phyloP scores from a whole-genome alignment of 345 rosid genomes.

The Firmiana major region DNA sequence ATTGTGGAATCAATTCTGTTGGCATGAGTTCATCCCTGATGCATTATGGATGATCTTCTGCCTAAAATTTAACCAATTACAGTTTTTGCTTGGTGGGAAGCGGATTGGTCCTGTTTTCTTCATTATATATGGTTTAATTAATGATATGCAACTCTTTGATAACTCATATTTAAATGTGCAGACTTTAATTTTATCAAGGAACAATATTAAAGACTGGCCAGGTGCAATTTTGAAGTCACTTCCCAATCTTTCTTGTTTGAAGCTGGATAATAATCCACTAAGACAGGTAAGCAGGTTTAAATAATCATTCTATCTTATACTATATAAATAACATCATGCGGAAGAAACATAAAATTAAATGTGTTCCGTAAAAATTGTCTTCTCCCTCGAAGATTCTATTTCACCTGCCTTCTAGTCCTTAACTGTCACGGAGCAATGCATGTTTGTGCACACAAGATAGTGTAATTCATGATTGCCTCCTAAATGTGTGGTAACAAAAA shows the following conservation, averaged over 20 bases:
- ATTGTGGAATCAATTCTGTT: not conserved
- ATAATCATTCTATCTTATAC: slow-evolving; percentile 1
- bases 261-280: slow-evolving; percentile 75
- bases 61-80: not conserved
- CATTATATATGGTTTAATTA: slow-evolving; percentile 4
- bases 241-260: slow-evolving; percentile 61
- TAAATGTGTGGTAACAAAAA: not conserved
- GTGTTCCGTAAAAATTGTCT: not conserved
- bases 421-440: not conserved
- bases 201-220: slow-evolving; percentile 82
- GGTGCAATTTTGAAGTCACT: slow-evolving; percentile 58
- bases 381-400: not conserved
- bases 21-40: not conserved
- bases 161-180: slow-evolving; percentile 33
- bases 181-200: slow-evolving; percentile 70
- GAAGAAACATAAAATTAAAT: not conserved
- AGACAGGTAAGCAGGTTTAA: slow-evolving; percentile 49
- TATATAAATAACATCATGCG: not conserved
- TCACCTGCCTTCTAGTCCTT: not conserved
- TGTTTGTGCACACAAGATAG: not conserved
- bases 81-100: not conserved
- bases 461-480: not conserved
- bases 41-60: not conserved
- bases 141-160: not conserved
- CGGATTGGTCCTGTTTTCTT: not conserved